These are phyloP conservation scores for Discostella stelligera DNA, from an alignment of 352 stramenopile genomes.

Conservation along the genomic window DNA sequence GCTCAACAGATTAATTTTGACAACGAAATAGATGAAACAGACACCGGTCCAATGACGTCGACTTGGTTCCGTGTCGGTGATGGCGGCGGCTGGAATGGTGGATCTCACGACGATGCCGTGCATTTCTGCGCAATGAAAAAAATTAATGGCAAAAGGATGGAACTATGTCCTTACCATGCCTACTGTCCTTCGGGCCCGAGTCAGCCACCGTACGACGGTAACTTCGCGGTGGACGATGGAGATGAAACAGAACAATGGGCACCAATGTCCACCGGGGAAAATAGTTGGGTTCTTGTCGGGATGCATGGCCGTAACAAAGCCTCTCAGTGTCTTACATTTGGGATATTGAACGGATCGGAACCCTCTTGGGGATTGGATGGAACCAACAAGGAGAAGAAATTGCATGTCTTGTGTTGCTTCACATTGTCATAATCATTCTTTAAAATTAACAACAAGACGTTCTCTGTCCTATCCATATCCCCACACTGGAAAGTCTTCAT, in stretches of 20 bases:
- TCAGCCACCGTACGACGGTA: constrained; percentile 11
- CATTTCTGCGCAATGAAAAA: constrained; percentile 25
- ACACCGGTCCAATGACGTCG: constrained; percentile 1
- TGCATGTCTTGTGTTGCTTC: constrained; percentile 46
- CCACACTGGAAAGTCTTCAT: not conserved
- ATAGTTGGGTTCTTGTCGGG: constrained; percentile 49
- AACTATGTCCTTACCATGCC: constrained; percentile 27
- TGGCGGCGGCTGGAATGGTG: constrained; percentile 46
- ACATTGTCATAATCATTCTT: constrained; percentile 6
- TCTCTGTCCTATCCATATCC: not conserved
- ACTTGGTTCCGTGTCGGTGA: constrained; percentile 26
- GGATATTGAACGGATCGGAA: constrained; percentile 25
- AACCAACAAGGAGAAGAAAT: constrained; percentile 40
- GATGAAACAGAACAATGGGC: constrained; percentile 49
- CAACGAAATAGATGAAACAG: constrained; percentile 3
- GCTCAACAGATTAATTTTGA: not conserved
- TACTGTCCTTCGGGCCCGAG: constrained; percentile 40
- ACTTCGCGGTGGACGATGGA: not conserved
- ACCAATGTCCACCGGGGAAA: constrained; percentile 28
- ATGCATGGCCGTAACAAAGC: constrained; percentile 19
- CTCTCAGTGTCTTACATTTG: constrained; percentile 35
- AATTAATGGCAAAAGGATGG: constrained; percentile 19
- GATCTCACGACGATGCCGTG: constrained; percentile 44
- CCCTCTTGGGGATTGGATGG: constrained; percentile 42
- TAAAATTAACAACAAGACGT: not conserved